Evolutionary conservation across 2,329 filamentous ascomycete species (phyloP), one percentile per base, ranked within the genome.

Genomic region (Fusarium neocosmosporiellum): DNA sequence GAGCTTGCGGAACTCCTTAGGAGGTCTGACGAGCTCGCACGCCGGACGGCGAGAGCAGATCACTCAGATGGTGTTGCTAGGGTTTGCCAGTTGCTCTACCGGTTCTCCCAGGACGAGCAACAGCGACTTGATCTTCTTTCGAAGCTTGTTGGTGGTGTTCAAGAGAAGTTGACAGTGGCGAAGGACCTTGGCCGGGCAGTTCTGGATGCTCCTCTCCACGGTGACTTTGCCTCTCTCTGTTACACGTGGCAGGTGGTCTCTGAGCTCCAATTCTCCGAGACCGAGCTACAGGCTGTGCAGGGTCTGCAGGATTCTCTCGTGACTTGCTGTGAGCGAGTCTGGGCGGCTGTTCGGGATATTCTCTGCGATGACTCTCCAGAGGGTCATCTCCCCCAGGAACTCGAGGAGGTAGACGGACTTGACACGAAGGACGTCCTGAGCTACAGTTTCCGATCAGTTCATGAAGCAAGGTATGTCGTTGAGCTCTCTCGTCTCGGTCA

Each of bases 351-450:
- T 7, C 89, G 89, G 75, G 88, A 91, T 60, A 90, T 97, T 5
- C 88, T 99, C 1, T 99, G 96, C 78, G 92, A 97, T 71, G 96
- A 98, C 82, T 97, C 96, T 1, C 96, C 97, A 0, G 96, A 99
- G 82, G 96, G 96, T 0, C 92, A 96, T 80, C 85, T 94, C 5
- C 92, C 92, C 0, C 91, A 95, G 59, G 93, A 96, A 29, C 81
- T 94, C n/a, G 90, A 93, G 61, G 91, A 93, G 36, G 84, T 89
- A 18, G 88, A 92, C 6, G 93, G 91, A 1, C 86, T 94, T 3
- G 92, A 93, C 59, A 95, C 94, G 0, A 98, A 98, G 79, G 94
- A 97, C 76, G 88, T 97, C 20, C 83, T 99, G 54, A 98, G 96
- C 73, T 99, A 96, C 81, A 98, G 95, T 70, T 99, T 98, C 88